Evolutionary conservation across 2,329 filamentous ascomycete species (phyloP).

Genomic region (Chaetomium olivaceum): DNA sequence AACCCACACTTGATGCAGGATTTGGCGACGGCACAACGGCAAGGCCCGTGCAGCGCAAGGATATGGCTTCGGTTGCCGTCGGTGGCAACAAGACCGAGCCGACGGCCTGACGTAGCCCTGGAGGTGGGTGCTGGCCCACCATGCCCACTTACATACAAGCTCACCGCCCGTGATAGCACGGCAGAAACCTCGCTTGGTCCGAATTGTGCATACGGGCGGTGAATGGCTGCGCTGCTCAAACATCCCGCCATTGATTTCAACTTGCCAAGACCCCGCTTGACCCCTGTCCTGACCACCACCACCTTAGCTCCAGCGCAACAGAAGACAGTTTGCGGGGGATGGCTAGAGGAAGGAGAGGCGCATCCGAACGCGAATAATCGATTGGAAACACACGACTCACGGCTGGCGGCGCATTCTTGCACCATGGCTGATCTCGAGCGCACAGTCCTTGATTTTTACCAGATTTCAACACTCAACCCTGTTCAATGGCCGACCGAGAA

Average conservation of each 20-base stretch:
- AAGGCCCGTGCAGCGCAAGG: slow-evolving; percentile 24
- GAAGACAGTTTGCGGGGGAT: neutral
- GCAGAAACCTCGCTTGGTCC: slow-evolving; percentile 9
- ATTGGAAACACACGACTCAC: neutral
- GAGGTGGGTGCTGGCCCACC: neutral
- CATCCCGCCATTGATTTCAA: neutral
- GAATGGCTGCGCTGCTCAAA: neutral
- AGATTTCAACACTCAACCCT: slow-evolving; percentile 75
- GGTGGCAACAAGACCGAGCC: slow-evolving; percentile 16
- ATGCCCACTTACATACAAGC: neutral
- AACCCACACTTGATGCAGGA: slow-evolving; percentile 26
- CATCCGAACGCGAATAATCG: neutral
- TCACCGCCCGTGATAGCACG: slow-evolving; percentile 13
- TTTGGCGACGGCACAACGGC: slow-evolving; percentile 25
- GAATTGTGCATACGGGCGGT: slow-evolving; percentile 9
- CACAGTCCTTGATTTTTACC: slow-evolving; percentile 84
- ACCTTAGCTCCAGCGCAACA: neutral
- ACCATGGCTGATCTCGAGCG: slow-evolving; percentile 70
- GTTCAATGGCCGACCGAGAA: slow-evolving; percentile 84
- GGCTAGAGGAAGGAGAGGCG: neutral
- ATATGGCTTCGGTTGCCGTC: slow-evolving; percentile 17
- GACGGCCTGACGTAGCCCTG: slow-evolving; percentile 9
- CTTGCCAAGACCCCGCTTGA: slow-evolving; percentile 12
- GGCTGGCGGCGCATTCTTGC: neutral
- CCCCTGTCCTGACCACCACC: slow-evolving; percentile 3